These are phyloP conservation scores for Exophiala aquamarina DNA, from an alignment of 2,329 filamentous ascomycete genomes.

Conservation along the genomic window DNA sequence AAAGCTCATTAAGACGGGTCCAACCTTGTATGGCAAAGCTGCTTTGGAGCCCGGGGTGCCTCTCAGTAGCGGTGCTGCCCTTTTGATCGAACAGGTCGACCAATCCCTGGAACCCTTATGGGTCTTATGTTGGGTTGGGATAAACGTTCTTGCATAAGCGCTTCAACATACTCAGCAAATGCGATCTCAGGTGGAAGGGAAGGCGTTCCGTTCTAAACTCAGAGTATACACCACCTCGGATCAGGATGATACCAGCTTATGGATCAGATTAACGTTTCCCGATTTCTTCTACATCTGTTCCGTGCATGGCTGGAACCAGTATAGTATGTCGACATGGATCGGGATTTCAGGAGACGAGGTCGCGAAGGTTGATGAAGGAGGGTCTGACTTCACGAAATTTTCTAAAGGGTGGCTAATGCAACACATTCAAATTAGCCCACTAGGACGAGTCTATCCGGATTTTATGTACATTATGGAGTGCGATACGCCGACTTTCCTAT, in stretches of 20 bases:
- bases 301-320: conserved; percentile 58
- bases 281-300: conserved; percentile 58
- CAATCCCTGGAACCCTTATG: conserved; percentile 48
- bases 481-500: conserved; percentile 46
- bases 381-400: conserved; percentile 50
- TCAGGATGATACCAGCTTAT: conserved; percentile 58
- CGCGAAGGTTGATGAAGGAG: conserved; percentile 49
- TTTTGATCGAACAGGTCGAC: conserved; percentile 46
- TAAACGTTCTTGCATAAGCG: conserved; percentile 53
- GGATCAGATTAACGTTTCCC: conserved; percentile 56
- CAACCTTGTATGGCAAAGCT: conserved; percentile 43
- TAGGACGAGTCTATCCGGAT: conserved; percentile 49
- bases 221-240: conserved; percentile 59
- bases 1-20: conserved; percentile 40
- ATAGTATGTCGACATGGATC: conserved; percentile 55
- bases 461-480: conserved; percentile 54
- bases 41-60: conserved; percentile 34
- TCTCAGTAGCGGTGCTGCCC: conserved; percentile 44
- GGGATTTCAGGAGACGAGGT: conserved; percentile 54
- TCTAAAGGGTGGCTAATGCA: conserved; percentile 53
- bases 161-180: conserved; percentile 42
- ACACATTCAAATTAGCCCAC: conserved; percentile 53
- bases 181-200: conserved; percentile 33
- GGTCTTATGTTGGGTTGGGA: conserved; percentile 55
- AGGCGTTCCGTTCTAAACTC: conserved; percentile 42